Conservation (phyloP, 108 stramenopile species). For the Skeletonema marinoi region DNA sequence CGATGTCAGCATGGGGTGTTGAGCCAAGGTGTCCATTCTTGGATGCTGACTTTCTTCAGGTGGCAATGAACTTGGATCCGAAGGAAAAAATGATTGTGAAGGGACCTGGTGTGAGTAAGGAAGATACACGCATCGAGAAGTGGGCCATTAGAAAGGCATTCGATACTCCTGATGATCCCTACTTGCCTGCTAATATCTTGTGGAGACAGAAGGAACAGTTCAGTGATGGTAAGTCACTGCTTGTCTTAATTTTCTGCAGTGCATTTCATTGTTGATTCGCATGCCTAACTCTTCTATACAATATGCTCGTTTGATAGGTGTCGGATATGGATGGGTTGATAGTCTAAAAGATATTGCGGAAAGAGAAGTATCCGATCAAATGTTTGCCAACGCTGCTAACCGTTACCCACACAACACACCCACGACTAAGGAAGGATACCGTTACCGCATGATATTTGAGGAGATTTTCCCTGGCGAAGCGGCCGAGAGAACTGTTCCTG, state of each 20-base stretch:
- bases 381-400: slow-evolving; percentile 90
- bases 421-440: slow-evolving; percentile 97
- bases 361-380: slow-evolving; percentile 89
- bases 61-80: slow-evolving; percentile 95
- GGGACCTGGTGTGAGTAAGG: slow-evolving; percentile 73
- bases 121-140: slow-evolving; percentile 93
- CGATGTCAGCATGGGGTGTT: slow-evolving; percentile 98
- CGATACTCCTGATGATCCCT: slow-evolving; percentile 98
- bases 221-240: slow-evolving; percentile 82
- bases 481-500: slow-evolving; percentile 95
- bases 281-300: background rate
- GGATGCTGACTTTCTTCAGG: slow-evolving; percentile 95
- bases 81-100: slow-evolving; percentile 93
- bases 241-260: background rate
- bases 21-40: slow-evolving; percentile 98
- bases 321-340: slow-evolving; percentile 99
- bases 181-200: slow-evolving; percentile 95
- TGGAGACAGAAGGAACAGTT: slow-evolving; percentile 99
- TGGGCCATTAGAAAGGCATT: slow-evolving; percentile 97
- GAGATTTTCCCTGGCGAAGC: slow-evolving; percentile 96
- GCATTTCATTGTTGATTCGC: background rate
- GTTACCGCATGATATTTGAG: slow-evolving; percentile 97
- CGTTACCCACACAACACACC: slow-evolving; percentile 98
- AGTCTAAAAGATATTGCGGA: slow-evolving; percentile 91
- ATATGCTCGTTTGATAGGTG: slow-evolving; percentile 55